Evolutionary conservation across 2,329 filamentous ascomycete species (phyloP).

Genomic region (Juglanconis sp.): DNA sequence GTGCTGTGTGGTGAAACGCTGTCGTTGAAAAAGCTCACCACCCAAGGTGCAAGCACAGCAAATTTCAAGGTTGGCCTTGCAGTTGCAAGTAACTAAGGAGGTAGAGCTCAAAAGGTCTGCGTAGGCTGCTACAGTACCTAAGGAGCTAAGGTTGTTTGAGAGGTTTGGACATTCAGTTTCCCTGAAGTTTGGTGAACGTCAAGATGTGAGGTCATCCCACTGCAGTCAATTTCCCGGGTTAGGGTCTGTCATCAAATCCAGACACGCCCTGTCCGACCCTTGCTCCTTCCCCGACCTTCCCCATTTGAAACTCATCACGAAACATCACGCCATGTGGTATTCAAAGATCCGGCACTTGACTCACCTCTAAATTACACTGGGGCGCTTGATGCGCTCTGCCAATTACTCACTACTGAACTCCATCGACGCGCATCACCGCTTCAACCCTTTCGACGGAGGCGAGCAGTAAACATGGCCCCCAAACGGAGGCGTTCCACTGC

Average conservation of each 20-base stretch:
- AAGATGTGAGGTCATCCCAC: neutral
- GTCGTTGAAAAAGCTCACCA: no score
- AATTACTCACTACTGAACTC: neutral
- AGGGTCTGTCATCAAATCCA: neutral
- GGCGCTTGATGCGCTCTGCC: neutral
- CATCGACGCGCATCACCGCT: neutral
- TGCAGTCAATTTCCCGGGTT: neutral
- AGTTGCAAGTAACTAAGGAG: no score
- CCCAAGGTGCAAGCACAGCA: no score
- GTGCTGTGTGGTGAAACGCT: neutral
- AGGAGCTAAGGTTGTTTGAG: no score
- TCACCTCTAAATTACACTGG: neutral
- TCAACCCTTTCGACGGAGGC: neutral
- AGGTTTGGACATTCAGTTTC: neutral
- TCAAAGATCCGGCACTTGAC: neutral
- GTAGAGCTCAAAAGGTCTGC: no score
- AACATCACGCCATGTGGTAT: no score
- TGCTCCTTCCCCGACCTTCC: no score
- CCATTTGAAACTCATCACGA: no score
- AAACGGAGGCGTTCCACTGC: neutral
- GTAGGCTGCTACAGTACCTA: no score
- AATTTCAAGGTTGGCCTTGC: no score
- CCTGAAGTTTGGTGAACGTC: neutral
- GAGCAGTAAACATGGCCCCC: constrained; percentile 3
- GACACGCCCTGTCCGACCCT: neutral